phyloP scores from a whole-genome alignment of 2,329 filamentous ascomycete species.

The Elsinoe ampelina region DNA sequence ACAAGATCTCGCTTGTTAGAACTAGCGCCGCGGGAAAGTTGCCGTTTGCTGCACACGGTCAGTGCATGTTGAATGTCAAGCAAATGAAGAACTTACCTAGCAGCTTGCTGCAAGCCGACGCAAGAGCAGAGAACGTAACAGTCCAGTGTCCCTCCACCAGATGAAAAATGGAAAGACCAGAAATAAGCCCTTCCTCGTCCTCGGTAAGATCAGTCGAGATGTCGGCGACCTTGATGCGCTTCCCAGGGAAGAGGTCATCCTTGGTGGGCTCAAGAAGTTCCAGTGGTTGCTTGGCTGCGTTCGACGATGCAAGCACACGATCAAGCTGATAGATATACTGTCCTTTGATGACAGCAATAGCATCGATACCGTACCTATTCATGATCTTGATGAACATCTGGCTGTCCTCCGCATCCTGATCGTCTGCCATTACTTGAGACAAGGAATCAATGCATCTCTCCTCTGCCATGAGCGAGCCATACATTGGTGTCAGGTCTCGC shows the following conservation, averaged over 20 bases:
- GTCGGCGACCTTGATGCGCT: slow-evolving; percentile 45
- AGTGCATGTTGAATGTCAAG: slow-evolving; percentile 13
- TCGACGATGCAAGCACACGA: slow-evolving; percentile 15
- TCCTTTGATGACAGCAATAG: slow-evolving; percentile 61
- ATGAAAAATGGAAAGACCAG: slow-evolving; percentile 76
- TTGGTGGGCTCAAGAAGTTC: slow-evolving; percentile 45
- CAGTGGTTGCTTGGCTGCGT: slow-evolving; percentile 18
- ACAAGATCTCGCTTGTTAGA: slow-evolving; percentile 42
- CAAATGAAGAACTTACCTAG: slow-evolving; percentile 54
- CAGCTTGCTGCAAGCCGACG: slow-evolving; percentile 71
- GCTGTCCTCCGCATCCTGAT: slow-evolving; percentile 57
- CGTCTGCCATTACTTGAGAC: slow-evolving; percentile 64
- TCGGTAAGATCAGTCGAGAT: slow-evolving; percentile 51
- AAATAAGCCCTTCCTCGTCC: slow-evolving; percentile 63
- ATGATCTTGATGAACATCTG: slow-evolving; percentile 64
- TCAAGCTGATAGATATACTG: slow-evolving; percentile 41
- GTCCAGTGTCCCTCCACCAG: slow-evolving; percentile 64
- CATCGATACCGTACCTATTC: slow-evolving; percentile 62
- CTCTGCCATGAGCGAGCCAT: slow-evolving; percentile 67
- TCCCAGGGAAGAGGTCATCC: slow-evolving; percentile 43
- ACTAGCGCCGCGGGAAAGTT: slow-evolving; percentile 47
- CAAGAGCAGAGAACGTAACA: slow-evolving; percentile 58
- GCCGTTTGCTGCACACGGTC: slow-evolving; percentile 31
- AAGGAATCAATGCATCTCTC: slow-evolving; percentile 61
- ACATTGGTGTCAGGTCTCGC: slow-evolving; percentile 73